These are phyloP conservation scores for Penicillium sp. DNA, from an alignment of 2,329 filamentous ascomycete genomes.

Conservation along the genomic window DNA sequence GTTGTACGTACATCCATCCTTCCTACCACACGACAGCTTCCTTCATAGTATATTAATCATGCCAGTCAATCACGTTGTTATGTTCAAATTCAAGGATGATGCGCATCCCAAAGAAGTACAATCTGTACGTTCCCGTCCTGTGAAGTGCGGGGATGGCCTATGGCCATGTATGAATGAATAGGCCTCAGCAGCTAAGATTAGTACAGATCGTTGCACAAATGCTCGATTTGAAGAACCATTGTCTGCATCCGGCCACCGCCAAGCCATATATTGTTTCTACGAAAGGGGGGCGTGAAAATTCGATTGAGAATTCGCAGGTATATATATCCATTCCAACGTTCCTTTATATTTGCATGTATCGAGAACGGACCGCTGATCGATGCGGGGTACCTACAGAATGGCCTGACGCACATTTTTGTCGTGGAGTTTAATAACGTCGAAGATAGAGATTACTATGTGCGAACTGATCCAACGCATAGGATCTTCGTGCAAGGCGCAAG, in stretches of 20 bases:
- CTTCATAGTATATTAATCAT: neutral
- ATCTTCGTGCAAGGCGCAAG: slow-evolving; percentile 50
- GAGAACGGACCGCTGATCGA: neutral
- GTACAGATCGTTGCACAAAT: slow-evolving; percentile 6
- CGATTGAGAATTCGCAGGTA: slow-evolving; percentile 3
- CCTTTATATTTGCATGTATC: neutral
- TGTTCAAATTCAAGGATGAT: slow-evolving; percentile 13
- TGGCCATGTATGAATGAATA: too few species aligned
- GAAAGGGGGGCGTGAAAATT: slow-evolving; percentile 12
- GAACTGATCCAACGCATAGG: slow-evolving; percentile 60
- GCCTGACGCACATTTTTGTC: slow-evolving; percentile 66
- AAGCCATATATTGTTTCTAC: slow-evolving; percentile 9
- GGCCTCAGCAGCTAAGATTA: too few species aligned
- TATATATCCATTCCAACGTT: neutral
- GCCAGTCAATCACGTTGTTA: slow-evolving; percentile 12
- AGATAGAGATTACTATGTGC: slow-evolving; percentile 66
- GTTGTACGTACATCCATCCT: neutral
- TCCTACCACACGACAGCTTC: neutral
- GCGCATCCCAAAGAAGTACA: slow-evolving; percentile 7
- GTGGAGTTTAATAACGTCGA: slow-evolving; percentile 60
- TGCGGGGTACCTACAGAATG: slow-evolving; percentile 43
- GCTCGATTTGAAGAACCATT: slow-evolving; percentile 12
- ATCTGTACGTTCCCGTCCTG: neutral
- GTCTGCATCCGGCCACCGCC: slow-evolving; percentile 9
- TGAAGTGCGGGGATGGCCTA: neutral